phyloP scores from a whole-genome alignment of 1,284 basidiomycete species.

The Inonotus obliquus region DNA sequence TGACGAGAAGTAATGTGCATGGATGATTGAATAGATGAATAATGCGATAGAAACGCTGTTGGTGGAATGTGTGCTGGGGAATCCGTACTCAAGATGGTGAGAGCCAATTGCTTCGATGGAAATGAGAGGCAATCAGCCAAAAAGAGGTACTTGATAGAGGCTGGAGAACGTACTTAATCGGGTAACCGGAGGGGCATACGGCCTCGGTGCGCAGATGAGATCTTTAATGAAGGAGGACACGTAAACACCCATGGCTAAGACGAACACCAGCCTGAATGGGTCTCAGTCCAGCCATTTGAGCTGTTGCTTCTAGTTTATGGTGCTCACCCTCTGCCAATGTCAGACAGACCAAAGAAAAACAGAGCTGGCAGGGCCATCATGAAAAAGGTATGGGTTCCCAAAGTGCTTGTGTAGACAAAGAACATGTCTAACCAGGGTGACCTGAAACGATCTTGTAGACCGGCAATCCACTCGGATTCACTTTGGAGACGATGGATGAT shows the following conservation, averaged over 20 bases:
- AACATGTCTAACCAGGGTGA: constrained; percentile 76
- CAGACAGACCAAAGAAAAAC: constrained; percentile 82
- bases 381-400: constrained; percentile 95
- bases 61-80: constrained; percentile 94
- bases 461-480: constrained; percentile 66
- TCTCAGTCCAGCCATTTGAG: background rate
- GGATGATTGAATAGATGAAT: constrained; percentile 59
- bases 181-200: constrained; percentile 86
- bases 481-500: constrained; percentile 55
- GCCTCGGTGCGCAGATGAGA: constrained; percentile 85
- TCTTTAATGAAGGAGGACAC: constrained; percentile 85
- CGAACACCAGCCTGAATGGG: constrained; percentile 57
- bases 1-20: constrained; percentile 39
- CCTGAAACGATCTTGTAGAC: constrained; percentile 70
- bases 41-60: constrained; percentile 88
- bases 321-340: constrained; percentile 71
- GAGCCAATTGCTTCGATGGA: constrained; percentile 63
- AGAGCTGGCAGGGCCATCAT: constrained; percentile 83
- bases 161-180: constrained; percentile 63
- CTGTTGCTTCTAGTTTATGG: background rate
- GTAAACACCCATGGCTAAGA: constrained; percentile 82
- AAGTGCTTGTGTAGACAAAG: constrained; percentile 86
- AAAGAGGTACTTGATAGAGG: background rate
- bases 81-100: constrained; percentile 89
- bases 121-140: constrained; percentile 6